These are phyloP conservation scores for Aureobasidium lini DNA, from an alignment of 2,329 filamentous ascomycete genomes.

Conservation along the genomic window DNA sequence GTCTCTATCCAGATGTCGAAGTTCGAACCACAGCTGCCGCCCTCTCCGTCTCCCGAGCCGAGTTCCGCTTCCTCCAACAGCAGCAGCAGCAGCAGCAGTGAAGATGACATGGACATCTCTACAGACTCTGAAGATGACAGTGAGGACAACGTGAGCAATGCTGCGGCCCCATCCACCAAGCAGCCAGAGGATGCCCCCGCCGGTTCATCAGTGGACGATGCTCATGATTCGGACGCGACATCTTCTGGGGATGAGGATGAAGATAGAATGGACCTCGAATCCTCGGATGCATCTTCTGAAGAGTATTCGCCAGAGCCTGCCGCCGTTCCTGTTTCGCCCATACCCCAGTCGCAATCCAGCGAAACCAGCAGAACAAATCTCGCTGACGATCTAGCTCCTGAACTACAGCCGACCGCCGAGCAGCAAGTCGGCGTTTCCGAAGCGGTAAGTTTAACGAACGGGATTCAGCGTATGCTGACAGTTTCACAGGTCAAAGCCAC, in stretches of 20 bases:
- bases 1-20: slow-evolving; percentile 1
- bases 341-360: background rate
- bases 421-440: slow-evolving; percentile 19
- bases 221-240: background rate
- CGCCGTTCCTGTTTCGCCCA: background rate
- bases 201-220: background rate
- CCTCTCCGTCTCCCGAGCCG: background rate
- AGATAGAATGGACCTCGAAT: slow-evolving; percentile 11
- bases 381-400: slow-evolving; percentile 34
- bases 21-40: background rate
- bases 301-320: slow-evolving; percentile 9
- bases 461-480: background rate
- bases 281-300: slow-evolving; percentile 3
- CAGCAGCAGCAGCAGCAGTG: slow-evolving; percentile 3
- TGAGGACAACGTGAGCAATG: slow-evolving; percentile 19
- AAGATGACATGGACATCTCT: slow-evolving; percentile 13
- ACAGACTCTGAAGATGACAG: slow-evolving; percentile 15
- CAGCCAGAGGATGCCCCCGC: background rate
- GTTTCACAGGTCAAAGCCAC: background rate
- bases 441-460: slow-evolving; percentile 7
- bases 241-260: background rate
- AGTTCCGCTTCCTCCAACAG: background rate
- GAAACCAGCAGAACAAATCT: slow-evolving; percentile 6
- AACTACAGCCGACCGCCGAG: slow-evolving; percentile 27
- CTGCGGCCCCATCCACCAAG: slow-evolving; percentile 18